A percentile compares a stretch with the other conserved stretches of the same genome.
These are phyloP conservation scores for Zygoascus sp. DNA, from an alignment of 1,139 yeast species.

Conservation along the genomic window DNA sequence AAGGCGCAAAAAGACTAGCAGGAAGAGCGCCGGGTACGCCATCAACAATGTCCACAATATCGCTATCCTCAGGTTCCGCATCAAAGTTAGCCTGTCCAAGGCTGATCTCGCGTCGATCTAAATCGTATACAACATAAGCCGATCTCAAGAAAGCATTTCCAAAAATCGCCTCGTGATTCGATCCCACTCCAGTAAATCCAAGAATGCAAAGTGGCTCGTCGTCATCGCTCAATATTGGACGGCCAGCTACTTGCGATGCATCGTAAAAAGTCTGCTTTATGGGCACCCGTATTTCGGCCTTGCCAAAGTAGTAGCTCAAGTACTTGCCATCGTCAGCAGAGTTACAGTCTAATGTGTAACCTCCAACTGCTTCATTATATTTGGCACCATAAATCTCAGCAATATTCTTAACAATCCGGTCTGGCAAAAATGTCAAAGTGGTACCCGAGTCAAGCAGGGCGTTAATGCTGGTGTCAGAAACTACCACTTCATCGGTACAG, in stretches of 20 bases:
- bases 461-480: slow-evolving; percentile 27
- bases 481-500: slow-evolving; percentile 2
- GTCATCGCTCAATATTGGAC: slow-evolving; percentile 9
- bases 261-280: slow-evolving; percentile 54
- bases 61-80: slow-evolving; percentile 22
- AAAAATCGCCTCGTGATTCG: slow-evolving; percentile 29
- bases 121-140: slow-evolving; percentile 74
- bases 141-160: slow-evolving; percentile 74
- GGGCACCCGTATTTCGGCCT: slow-evolving; percentile 28
- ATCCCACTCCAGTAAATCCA: slow-evolving; percentile 21
- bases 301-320: slow-evolving; percentile 18
- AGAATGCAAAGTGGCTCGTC: slow-evolving; percentile 20
- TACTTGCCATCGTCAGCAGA: slow-evolving; percentile 16
- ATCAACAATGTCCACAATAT: slow-evolving; percentile 23
- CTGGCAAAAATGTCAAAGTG: slow-evolving; percentile 52
- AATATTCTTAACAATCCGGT: slow-evolving; percentile 22
- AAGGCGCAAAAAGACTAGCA: slow-evolving; percentile 14
- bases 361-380: slow-evolving; percentile 19
- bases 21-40: slow-evolving; percentile 21
- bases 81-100: slow-evolving; percentile 23
- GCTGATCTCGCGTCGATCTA: slow-evolving; percentile 30
- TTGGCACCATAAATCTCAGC: slow-evolving; percentile 15
- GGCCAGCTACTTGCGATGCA: slow-evolving; percentile 19
- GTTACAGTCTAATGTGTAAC: slow-evolving; percentile 25
- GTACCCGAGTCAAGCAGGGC: slow-evolving; percentile 66